These are phyloP conservation scores for Cercospora sojina DNA, from an alignment of 2,329 filamentous ascomycete genomes.

Conservation along the genomic window DNA sequence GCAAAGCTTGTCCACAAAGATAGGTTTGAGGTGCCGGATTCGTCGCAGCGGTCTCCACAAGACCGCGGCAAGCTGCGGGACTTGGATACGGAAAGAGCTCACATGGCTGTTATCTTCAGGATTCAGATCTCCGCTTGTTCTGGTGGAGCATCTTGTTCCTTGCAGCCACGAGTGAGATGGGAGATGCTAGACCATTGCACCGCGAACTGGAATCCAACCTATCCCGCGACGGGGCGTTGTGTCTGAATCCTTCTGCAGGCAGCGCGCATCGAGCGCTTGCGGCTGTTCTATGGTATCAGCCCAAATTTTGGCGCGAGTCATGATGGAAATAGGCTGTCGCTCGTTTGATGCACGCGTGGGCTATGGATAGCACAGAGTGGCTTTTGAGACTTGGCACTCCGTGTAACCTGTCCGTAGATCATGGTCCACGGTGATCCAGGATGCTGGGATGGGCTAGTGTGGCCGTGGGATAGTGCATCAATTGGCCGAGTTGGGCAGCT, in stretches of 20 bases:
- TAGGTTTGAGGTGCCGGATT: background rate
- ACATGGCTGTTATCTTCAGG: background rate
- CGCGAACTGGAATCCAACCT: background rate
- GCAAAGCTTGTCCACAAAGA: background rate
- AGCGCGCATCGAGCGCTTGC: background rate
- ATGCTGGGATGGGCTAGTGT: background rate
- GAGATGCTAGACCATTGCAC: background rate
- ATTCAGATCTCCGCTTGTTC: background rate
- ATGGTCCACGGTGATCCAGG: background rate
- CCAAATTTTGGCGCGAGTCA: background rate
- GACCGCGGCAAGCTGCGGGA: background rate
- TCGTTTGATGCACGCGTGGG: background rate
- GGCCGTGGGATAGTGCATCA: background rate
- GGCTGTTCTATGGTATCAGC: background rate
- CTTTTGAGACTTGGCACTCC: background rate
- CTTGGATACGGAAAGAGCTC: background rate
- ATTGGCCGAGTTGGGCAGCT: background rate
- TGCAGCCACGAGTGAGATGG: background rate
- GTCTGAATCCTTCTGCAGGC: background rate
- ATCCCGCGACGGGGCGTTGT: background rate
- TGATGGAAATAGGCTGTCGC: background rate
- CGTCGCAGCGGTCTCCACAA: background rate
- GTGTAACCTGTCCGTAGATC: conserved; percentile 1
- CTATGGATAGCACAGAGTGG: background rate
- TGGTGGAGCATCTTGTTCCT: background rate